Evolutionary conservation across 129 eudicot genomes (phyloP), one percentile per base, ranked within the genome.

Genomic region (Apium graveolens): DNA sequence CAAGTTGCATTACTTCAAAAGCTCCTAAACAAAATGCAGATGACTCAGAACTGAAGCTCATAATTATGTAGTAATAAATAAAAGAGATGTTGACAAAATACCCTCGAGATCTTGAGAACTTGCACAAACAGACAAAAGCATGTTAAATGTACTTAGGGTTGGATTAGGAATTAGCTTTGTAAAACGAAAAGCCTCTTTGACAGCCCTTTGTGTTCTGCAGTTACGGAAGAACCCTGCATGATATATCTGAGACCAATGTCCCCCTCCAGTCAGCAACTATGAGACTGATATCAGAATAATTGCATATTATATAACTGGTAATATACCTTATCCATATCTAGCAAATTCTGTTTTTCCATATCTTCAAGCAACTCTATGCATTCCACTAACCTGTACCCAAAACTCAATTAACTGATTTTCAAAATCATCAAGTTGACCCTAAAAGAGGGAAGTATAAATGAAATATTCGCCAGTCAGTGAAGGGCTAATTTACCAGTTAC

Each of bases 91-190:
- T 42, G n/a, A 75, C 42, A 70, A 48, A 39, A 70, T 87, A 96
- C 99, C 95, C 73, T 90, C 95, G 53, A 86, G 82, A 87, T 96
- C 95, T 79, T 89, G 90, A 83, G 91, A 84, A 78, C 84, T 79
- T 42, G 97, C 86, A 84, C 97, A 96, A 11, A 96, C 93, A 75
- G 99, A 90, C 95, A 92, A 86, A 80, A 96, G 91, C 97, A 89
- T 90, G 85, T 96, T 96, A 77, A 92, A 96, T 51, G 99, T 96
- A 84, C 99, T 96, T 38, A 96, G 80, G 70, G 97, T 92, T 38
- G 97, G 97, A 79, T 90, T 87, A 75, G 90, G 89, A 72, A 96
- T 90, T 77, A 96, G 93, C 84, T 84, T 88, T 79, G 86, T 74
- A 80, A 96, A 96, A 78, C 92, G 91, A 41, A 96, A 92, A 42